Conservation (phyloP, 225 moss, liverwort and hornwort species). For the Marchantia paleacea region DNA sequence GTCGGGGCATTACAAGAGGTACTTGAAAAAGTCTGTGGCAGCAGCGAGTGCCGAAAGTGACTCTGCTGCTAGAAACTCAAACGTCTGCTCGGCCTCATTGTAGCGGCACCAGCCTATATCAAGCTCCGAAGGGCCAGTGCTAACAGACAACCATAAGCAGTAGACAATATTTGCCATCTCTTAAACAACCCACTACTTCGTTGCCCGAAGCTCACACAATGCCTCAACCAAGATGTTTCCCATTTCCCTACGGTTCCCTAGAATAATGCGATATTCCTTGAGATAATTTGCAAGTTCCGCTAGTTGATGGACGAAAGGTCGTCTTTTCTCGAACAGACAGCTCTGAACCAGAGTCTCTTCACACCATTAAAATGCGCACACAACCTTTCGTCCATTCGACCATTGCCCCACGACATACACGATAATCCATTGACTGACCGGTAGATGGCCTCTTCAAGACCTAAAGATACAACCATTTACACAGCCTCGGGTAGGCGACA, state of each 20-base stretch:
- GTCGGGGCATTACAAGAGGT: constrained; percentile 43
- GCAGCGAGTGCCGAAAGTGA: constrained; percentile 36
- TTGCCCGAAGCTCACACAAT: constrained; percentile 30
- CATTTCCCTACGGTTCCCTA: neutral
- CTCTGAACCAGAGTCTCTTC: constrained; percentile 19
- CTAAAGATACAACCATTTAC: constrained; percentile 26
- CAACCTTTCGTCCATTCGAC: constrained; percentile 36
- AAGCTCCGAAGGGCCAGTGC: constrained; percentile 35
- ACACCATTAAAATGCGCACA: constrained; percentile 19
- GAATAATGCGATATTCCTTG: constrained; percentile 3
- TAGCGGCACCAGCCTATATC: constrained; percentile 32
- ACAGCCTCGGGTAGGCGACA: constrained; percentile 19
- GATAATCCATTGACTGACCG: constrained; percentile 25
- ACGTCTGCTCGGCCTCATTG: constrained; percentile 33
- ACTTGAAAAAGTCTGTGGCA: constrained; percentile 40
- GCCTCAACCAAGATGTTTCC: constrained; percentile 26
- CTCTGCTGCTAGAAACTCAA: constrained; percentile 33
- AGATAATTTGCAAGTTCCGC: neutral
- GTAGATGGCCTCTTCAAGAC: constrained; percentile 15
- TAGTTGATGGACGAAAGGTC: constrained; percentile 5
- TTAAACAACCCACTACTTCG: constrained; percentile 35
- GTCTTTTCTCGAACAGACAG: constrained; percentile 13
- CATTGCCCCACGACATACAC: constrained; percentile 25
- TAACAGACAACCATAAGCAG: constrained; percentile 29
- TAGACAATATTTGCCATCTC: constrained; percentile 30